Base-by-base conservation (phyloP, 768 basidiomycete species). In the Russula olivacea region DNA sequence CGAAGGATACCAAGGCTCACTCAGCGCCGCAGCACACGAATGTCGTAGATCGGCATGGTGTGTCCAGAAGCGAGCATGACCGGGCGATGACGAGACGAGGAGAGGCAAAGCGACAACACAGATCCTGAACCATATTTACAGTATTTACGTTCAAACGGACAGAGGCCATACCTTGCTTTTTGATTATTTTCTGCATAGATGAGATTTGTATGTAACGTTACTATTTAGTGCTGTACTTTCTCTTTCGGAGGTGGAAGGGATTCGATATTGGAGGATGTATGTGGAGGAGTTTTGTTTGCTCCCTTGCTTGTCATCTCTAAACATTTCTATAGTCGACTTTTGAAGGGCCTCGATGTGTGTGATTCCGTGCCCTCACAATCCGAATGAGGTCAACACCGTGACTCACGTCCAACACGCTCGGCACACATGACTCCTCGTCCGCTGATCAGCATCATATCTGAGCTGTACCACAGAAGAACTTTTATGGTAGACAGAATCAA, bases 1-100 rank as follows among this genome's bases (percentile, higher is more conserved):
- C 10, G 15, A 54, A 59, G 8, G 50, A 59, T 55, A 58, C 60
- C 55, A 74, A 71, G 61, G 7, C 28, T 58, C 36, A 21, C 28
- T 7, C 30, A 4, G 5, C 17, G 4, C 47, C 57, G 4, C 57
- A 54, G 0, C 40, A 25, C 7, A 6, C 6, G 4, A 14, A 48
- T 2, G 15, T 1, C 36, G 45, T 7, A n/a, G 57, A 54, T 32
- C 45, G 21, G 9, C 34, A 28, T 48, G n/a, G 25, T 28, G 43
- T 6, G 9, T 23, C 36, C 30, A 54, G 36, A 59, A 12, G 15
- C 21, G 57, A 32, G 15, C 30, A 11, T 38, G 28, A 59, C 14
- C 50, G 21, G 6, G n/a, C n/a, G 52, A n/a, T 15, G 55, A 58
- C 38, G 15, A 40, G 10, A 8, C 47, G 43, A 11, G 40, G 38